A percentile compares a stretch with the other conserved stretches of the same genome.
These are phyloP conservation scores for Cyberlindnera amylophila DNA, from an alignment of 805 yeast species.

Conservation along the genomic window DNA sequence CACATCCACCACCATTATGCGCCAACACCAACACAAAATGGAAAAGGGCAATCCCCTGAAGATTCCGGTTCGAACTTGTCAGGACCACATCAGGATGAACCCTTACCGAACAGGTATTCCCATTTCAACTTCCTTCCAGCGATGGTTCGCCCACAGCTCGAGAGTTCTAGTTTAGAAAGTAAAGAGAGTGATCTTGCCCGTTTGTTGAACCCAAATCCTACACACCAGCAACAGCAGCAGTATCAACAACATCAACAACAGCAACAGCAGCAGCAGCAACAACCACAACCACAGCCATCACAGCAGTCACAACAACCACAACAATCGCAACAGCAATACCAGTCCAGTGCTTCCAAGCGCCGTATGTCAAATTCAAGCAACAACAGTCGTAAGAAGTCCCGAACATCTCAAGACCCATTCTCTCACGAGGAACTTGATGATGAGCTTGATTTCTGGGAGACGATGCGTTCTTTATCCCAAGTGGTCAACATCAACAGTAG, in stretches of 20 bases:
- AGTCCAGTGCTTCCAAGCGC: conserved; percentile 11
- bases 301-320: background rate
- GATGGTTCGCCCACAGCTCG: conserved; percentile 66
- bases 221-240: conserved; percentile 9
- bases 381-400: conserved; percentile 16
- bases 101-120: conserved; percentile 49
- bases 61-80: conserved; percentile 24
- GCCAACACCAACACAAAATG: conserved; percentile 27
- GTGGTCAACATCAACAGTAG: conserved; percentile 26
- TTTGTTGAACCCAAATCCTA: conserved; percentile 36
- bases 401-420: conserved; percentile 15
- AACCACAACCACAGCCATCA: background rate
- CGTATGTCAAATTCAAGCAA: conserved; percentile 21
- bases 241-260: conserved; percentile 5
- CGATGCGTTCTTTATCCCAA: conserved; percentile 54
- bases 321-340: conserved; percentile 3
- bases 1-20: conserved; percentile 79
- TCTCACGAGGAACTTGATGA: conserved; percentile 51
- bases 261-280: background rate
- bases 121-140: conserved; percentile 78
- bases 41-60: conserved; percentile 21
- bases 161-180: conserved; percentile 44
- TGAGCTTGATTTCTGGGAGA: conserved; percentile 69
- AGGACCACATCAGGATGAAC: conserved; percentile 18
- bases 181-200: conserved; percentile 43